These are phyloP conservation scores for Cyberlindnera subsufficiens DNA, from an alignment of 805 yeast species.

Conservation along the genomic window DNA sequence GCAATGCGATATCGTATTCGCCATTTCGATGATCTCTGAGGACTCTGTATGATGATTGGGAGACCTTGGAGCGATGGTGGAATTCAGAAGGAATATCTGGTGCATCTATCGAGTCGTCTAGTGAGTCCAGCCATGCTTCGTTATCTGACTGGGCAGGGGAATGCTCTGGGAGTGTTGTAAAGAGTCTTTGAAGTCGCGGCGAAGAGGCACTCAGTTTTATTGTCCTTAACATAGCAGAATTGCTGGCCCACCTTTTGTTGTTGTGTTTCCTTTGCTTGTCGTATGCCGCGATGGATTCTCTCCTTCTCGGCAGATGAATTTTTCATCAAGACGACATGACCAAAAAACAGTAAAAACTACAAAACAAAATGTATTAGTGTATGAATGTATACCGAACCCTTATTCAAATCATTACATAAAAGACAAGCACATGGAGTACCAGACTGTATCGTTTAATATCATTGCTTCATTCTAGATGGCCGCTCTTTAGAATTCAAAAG, in stretches of 20 bases:
- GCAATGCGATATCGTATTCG: slow-evolving; percentile 6
- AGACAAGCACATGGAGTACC: background rate
- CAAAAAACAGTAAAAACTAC: too few species aligned
- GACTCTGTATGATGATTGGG: slow-evolving; percentile 2
- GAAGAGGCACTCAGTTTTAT: background rate
- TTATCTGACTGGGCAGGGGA: slow-evolving; percentile 38
- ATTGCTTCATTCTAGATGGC: background rate
- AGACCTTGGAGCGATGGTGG: background rate
- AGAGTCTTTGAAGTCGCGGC: background rate
- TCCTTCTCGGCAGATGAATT: too few species aligned
- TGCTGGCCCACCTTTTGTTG: too few species aligned
- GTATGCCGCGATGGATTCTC: too few species aligned
- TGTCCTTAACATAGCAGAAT: background rate
- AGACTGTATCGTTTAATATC: background rate
- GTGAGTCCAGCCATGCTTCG: slow-evolving; percentile 34
- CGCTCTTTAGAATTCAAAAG: slow-evolving; percentile 33
- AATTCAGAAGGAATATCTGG: background rate
- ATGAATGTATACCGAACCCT: too few species aligned
- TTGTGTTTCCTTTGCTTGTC: too few species aligned
- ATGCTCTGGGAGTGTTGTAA: slow-evolving; percentile 25
- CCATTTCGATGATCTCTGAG: slow-evolving; percentile 6
- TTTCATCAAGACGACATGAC: too few species aligned
- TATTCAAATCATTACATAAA: background rate
- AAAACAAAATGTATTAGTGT: too few species aligned
- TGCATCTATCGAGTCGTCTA: slow-evolving; percentile 3